Evolutionary conservation across 1,139 yeast species (phyloP).

Genomic region (Yamadazyma dushanensis): DNA sequence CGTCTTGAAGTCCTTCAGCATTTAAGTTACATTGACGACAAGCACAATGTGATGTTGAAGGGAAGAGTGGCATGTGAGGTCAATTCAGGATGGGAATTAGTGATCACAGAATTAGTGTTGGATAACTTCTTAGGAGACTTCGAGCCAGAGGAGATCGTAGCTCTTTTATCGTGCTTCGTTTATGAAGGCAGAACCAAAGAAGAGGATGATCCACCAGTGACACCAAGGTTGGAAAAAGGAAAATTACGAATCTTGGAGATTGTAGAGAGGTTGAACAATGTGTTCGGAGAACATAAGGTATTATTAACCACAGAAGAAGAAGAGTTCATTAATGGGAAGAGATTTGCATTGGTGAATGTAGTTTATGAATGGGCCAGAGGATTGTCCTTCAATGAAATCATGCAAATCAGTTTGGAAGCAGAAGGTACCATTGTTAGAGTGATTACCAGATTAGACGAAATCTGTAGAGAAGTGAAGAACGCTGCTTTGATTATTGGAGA

Average conservation of each 20-base stretch:
- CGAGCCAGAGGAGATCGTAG: slow-evolving; percentile 95
- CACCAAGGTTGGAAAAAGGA: slow-evolving; percentile 85
- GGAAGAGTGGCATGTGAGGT: slow-evolving; percentile 89
- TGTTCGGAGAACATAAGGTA: slow-evolving; percentile 70
- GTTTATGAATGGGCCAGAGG: slow-evolving; percentile 99
- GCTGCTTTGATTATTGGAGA: slow-evolving; percentile 97
- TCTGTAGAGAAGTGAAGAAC: slow-evolving; percentile 90
- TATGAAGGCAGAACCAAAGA: slow-evolving; percentile 81
- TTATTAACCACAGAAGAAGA: slow-evolving; percentile 81
- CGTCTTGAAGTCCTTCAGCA: slow-evolving; percentile 73
- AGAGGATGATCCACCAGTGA: slow-evolving; percentile 59
- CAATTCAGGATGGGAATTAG: slow-evolving; percentile 87
- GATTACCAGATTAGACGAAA: slow-evolving; percentile 89
- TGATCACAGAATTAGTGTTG: slow-evolving; percentile 82
- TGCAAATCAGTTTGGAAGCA: slow-evolving; percentile 83
- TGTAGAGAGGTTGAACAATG: slow-evolving; percentile 59
- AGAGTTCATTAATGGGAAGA: slow-evolving; percentile 74
- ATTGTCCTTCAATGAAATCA: slow-evolving; percentile 84
- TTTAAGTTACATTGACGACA: slow-evolving; percentile 73
- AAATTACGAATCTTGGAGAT: slow-evolving; percentile 68
- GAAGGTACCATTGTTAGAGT: slow-evolving; percentile 99
- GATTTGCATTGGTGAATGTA: slow-evolving; percentile 89
- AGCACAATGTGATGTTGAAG: slow-evolving; percentile 76
- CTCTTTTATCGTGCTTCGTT: slow-evolving; percentile 85
- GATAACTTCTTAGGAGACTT: slow-evolving; percentile 92